These are phyloP conservation scores for Cercospora canescens DNA, from an alignment of 2,329 filamentous ascomycete species.

Conservation along the genomic window DNA sequence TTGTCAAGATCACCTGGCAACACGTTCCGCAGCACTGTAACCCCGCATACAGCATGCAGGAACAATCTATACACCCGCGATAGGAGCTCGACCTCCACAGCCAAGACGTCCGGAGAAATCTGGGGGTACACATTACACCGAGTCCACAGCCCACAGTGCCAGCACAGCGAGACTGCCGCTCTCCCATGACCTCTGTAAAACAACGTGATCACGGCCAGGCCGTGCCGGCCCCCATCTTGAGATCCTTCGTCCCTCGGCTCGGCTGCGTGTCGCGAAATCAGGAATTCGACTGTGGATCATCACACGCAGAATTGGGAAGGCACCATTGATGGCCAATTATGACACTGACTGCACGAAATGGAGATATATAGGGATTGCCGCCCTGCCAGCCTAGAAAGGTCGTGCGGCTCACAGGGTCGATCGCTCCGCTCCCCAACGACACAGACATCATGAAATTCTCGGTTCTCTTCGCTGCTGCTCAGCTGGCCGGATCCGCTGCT, in stretches of 20 bases:
- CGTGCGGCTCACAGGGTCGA: background rate
- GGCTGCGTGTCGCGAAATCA: background rate
- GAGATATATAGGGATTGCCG: background rate
- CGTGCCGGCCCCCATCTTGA: background rate
- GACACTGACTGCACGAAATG: background rate
- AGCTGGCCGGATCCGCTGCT: background rate
- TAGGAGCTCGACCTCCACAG: constrained; percentile 5
- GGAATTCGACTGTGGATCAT: background rate
- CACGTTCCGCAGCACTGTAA: background rate
- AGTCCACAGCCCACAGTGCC: background rate
- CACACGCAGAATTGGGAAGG: background rate
- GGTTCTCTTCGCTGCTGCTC: background rate
- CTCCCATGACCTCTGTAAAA: background rate
- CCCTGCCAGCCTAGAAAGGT: background rate
- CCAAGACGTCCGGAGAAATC: constrained; percentile 6
- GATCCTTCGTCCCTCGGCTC: background rate
- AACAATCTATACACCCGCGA: background rate
- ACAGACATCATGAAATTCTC: background rate
- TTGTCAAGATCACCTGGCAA: background rate
- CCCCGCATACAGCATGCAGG: background rate
- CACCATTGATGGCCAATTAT: background rate
- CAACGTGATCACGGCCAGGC: background rate
- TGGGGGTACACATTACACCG: background rate
- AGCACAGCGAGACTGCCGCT: background rate
- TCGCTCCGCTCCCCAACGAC: background rate